Evolutionary conservation across 2,329 filamentous ascomycete genomes (phyloP).

Genomic region (Apiospora koreana): DNA sequence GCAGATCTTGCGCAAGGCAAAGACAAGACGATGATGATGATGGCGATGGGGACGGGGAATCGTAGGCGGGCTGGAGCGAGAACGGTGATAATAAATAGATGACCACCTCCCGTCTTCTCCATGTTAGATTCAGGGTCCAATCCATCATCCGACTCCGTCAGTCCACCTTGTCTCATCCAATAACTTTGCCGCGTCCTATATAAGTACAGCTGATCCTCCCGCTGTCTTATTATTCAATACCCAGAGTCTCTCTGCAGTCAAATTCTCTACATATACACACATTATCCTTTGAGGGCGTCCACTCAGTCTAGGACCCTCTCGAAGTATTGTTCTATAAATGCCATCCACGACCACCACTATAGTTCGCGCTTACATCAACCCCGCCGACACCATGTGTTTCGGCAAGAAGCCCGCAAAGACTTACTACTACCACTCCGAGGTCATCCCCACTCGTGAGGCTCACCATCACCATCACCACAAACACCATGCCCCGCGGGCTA

Average conservation of each 20-base stretch:
- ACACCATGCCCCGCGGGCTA: conserved; percentile 39
- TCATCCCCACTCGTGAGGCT: conserved; percentile 46
- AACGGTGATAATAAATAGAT: not conserved
- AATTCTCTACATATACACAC: not conserved
- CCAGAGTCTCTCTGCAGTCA: not conserved
- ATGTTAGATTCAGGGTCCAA: not conserved
- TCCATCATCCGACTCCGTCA: conserved; percentile 2
- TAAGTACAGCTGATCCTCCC: not conserved
- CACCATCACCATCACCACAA: conserved; percentile 35
- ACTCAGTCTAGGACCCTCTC: conserved; percentile 6
- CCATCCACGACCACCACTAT: conserved; percentile 18
- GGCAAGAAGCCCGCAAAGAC: conserved; percentile 40
- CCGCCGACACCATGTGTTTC: conserved; percentile 49
- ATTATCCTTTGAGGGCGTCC: conserved; percentile 11
- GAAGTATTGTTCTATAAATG: conserved; percentile 11
- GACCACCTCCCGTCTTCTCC: not conserved
- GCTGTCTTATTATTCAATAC: no score
- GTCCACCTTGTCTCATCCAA: not conserved
- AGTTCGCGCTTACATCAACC: conserved; percentile 15
- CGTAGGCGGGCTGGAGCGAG: not conserved
- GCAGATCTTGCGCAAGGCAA: not conserved
- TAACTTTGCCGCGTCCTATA: not conserved
- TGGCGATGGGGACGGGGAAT: no score
- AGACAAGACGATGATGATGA: not conserved
- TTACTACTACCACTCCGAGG: conserved; percentile 59